These are phyloP conservation scores for Akanthomyces muscarius DNA, from an alignment of 2,329 filamentous ascomycete species.

Conservation along the genomic window DNA sequence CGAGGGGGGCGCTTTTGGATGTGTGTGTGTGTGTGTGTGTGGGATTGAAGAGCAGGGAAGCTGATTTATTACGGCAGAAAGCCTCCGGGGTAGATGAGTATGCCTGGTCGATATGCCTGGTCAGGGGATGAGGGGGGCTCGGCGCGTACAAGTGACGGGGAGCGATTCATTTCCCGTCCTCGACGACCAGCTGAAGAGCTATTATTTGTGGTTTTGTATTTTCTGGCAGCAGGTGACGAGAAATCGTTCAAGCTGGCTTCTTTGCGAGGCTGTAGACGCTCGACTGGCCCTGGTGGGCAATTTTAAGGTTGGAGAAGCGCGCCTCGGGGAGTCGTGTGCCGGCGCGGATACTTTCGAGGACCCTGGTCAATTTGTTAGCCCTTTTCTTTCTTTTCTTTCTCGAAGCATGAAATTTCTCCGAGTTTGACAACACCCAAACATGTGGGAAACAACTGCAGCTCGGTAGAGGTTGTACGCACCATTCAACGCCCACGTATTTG, in stretches of 20 bases:
- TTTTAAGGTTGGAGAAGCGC: constrained; percentile 60
- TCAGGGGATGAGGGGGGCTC: too few relatives aligned
- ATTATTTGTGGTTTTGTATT: not conserved
- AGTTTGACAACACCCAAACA: too few relatives aligned
- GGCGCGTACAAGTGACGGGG: too few relatives aligned
- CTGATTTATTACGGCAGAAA: too few relatives aligned
- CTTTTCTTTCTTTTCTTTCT: not conserved
- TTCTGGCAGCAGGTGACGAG: not conserved
- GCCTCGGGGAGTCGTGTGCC: constrained; percentile 72
- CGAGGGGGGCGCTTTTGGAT: too few relatives aligned
- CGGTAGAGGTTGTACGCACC: constrained; percentile 47
- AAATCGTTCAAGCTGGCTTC: not conserved
- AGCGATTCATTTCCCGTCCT: not conserved
- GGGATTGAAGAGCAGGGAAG: too few relatives aligned
- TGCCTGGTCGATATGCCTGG: too few relatives aligned
- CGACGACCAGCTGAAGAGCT: not conserved
- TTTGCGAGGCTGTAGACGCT: constrained; percentile 50
- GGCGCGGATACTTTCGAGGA: constrained; percentile 75
- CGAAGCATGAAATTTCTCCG: too few relatives aligned
- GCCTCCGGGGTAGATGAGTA: too few relatives aligned
- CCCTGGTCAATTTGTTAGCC: constrained; percentile 45
- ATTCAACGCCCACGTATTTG: constrained; percentile 77
- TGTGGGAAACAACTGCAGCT: not conserved
- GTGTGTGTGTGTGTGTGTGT: too few relatives aligned
- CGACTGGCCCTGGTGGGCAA: constrained; percentile 58